Percentiles rank a stretch among this genome's conserved stretches.
These are phyloP conservation scores for Setaria italica DNA, from an alignment of 202 grass and related monocot genomes.

Conservation along the genomic window DNA sequence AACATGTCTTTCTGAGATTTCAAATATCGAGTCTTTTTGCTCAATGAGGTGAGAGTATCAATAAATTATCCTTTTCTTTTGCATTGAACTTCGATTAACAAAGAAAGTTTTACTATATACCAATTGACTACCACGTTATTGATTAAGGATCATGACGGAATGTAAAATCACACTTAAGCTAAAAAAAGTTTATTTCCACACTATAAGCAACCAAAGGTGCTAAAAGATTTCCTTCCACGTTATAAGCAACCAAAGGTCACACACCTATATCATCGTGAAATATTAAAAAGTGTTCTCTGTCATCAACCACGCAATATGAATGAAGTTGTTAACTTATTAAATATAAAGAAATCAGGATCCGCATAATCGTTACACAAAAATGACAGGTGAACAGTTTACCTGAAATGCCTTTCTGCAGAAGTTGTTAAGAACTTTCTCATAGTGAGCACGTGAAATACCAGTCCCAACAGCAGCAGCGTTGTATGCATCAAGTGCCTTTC, in stretches of 20 bases:
- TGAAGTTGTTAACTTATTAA: background rate
- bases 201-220: background rate
- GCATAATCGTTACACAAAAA: constrained; percentile 29
- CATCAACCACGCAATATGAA: constrained; percentile 7
- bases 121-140: background rate
- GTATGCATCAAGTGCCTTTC: constrained; percentile 69
- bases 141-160: background rate
- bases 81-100: background rate
- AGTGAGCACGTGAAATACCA: constrained; percentile 62
- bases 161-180: background rate
- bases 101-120: background rate
- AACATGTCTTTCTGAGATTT: background rate
- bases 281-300: constrained; percentile 1
- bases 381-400: constrained; percentile 50
- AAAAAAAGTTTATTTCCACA: too few species aligned
- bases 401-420: constrained; percentile 84
- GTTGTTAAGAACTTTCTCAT: constrained; percentile 73
- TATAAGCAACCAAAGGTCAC: constrained; percentile 3
- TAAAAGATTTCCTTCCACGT: background rate
- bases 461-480: constrained; percentile 70
- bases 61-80: background rate
- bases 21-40: background rate
- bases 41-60: background rate
- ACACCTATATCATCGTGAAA: constrained; percentile 8
- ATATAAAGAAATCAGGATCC: constrained; percentile 20